A percentile compares a stretch with the other conserved stretches of the same genome.
Evolutionary conservation across 192 early-diverging fungal genomes (phyloP).

Genomic region (Backusella morwellensis): DNA sequence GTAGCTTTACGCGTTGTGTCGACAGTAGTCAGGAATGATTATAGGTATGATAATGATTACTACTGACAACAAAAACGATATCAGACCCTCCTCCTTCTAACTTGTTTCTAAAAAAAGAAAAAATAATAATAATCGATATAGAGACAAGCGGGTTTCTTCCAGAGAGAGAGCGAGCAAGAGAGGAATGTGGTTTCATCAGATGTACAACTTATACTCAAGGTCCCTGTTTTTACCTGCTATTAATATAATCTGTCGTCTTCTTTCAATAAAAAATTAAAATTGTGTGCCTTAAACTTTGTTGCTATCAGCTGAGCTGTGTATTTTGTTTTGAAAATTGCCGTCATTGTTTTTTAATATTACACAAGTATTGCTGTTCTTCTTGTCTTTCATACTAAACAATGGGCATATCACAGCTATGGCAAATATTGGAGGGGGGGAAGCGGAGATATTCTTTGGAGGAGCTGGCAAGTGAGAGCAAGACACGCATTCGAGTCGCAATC

Average conservation of each 20-base stretch:
- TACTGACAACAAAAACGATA: background rate
- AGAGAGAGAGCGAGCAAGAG: background rate
- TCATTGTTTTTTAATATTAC: background rate
- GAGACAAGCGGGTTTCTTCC: background rate
- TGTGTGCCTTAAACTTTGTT: background rate
- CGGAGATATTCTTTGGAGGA: background rate
- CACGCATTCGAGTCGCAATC: constrained; percentile 21
- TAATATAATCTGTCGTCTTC: background rate
- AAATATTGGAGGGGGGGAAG: background rate
- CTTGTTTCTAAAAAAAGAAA: background rate
- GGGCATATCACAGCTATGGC: constrained; percentile 15
- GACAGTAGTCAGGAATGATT: background rate
- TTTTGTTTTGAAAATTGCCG: background rate
- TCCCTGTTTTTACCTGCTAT: background rate
- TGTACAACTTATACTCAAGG: constrained; percentile 9
- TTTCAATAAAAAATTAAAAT: background rate
- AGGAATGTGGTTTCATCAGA: background rate
- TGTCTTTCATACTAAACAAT: background rate
- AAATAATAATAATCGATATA: background rate
- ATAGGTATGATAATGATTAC: background rate
- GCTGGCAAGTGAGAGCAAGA: background rate
- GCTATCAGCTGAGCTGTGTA: background rate
- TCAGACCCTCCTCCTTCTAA: background rate
- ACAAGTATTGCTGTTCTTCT: background rate
- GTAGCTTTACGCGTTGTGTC: background rate